These are phyloP conservation scores for Colletotrichum somersetense DNA, from an alignment of 2,329 filamentous ascomycete genomes.

Conservation along the genomic window DNA sequence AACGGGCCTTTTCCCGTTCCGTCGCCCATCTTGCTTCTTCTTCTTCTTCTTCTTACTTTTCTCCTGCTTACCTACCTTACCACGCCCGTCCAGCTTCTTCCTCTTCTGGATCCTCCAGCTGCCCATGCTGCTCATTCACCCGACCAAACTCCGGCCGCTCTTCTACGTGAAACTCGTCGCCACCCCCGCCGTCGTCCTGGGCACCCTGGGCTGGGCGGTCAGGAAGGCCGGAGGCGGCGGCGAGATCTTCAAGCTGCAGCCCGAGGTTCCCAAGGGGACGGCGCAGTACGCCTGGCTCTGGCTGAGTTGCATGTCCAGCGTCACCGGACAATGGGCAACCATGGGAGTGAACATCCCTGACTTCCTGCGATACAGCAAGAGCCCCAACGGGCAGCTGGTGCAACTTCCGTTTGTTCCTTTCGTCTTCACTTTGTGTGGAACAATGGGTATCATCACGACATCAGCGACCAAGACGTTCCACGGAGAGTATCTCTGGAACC, in stretches of 20 bases:
- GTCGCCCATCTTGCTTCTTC: background rate
- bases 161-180: conserved; percentile 63
- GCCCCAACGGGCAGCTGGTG: conserved; percentile 42
- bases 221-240: conserved; percentile 41
- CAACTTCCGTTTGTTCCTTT: conserved; percentile 58
- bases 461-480: conserved; percentile 63
- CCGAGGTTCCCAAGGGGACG: conserved; percentile 29
- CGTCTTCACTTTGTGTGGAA: conserved; percentile 57
- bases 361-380: conserved; percentile 55
- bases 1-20: background rate
- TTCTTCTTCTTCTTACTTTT: background rate
- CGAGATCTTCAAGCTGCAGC: conserved; percentile 41
- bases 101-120: conserved; percentile 69
- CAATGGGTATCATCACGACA: conserved; percentile 67
- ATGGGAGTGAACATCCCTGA: conserved; percentile 59
- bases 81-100: conserved; percentile 59
- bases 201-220: conserved; percentile 44
- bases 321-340: conserved; percentile 47
- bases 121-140: conserved; percentile 67
- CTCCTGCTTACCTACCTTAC: background rate
- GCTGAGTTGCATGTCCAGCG: conserved; percentile 41
- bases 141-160: conserved; percentile 64
- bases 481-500: conserved; percentile 61
- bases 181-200: conserved; percentile 39
- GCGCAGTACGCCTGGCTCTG: conserved; percentile 38